Base-by-base conservation (phyloP, 2,329 filamentous ascomycete species). In the Sporothrix sp. region DNA sequence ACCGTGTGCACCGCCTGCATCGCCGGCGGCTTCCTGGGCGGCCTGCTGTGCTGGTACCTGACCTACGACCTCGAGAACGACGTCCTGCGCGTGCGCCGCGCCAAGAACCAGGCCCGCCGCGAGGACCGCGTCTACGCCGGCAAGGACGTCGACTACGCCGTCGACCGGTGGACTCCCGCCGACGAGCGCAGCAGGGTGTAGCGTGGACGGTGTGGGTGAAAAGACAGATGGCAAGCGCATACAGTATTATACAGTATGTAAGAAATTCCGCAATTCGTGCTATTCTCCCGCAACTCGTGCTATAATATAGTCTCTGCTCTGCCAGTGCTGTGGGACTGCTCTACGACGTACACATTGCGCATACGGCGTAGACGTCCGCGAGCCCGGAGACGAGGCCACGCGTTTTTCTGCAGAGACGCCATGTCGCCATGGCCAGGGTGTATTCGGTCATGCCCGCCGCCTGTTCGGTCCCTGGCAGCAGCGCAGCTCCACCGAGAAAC, bases 1-100 rank as follows among this genome's bases (percentile, higher is more conserved):
- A 33, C 43, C 1, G 48, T 54, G 9, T 54, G 52, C 38, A 54
- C 48, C 7, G 48, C 48, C 2, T 51, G 48, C 43, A 45, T 54
- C 25, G 52, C 48, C 11, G 52, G 43, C 5, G 52, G 48, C 10
- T 51, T 54, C n/a, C 16, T 54, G 10, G 48, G 43, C 7, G 44
- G 43, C n/a, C 27, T 48, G n/a, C 18, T 51, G 8, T 45, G 43
- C 48, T 54, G 43, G 48, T 54, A 48, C n/a, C 27, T 54, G 7
- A 54, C 52, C 7, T 35, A 30, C 21, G 9, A 18, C n/a, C 23
- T 54, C 10, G 52, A 54, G 33, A 32, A 37, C 5, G 52, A 54
- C 4, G 48, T 54, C 10, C 20, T 40, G 25, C 42, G 48, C 3
- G 52, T 54, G 14, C 48, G 35, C 9, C 48, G 32, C 7, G 37